Conservation (phyloP, 345 rosid genomes). For the Boechera retrofracta region DNA sequence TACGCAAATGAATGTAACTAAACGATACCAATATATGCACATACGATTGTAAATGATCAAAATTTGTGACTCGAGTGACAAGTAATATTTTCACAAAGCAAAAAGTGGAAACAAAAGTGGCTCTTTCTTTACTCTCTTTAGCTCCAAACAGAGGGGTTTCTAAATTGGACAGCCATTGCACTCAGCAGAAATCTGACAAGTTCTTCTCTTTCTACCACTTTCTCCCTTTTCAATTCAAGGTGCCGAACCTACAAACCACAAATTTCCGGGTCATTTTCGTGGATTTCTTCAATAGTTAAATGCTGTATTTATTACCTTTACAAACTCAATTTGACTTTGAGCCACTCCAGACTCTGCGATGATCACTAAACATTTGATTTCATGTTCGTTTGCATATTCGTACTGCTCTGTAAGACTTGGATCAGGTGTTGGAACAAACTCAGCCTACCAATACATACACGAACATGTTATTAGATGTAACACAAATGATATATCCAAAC, state of each 20-base stretch:
- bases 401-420: slow-evolving; percentile 98
- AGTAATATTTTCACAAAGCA: not conserved
- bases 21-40: slow-evolving; percentile 2
- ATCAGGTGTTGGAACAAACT: slow-evolving; percentile 83
- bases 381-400: slow-evolving; percentile 93
- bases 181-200: slow-evolving; percentile 73
- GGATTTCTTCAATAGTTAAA: not conserved
- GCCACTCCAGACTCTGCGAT: slow-evolving; percentile 76
- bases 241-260: slow-evolving; percentile 67
- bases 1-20: not conserved
- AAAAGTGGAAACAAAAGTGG: slow-evolving; percentile 13
- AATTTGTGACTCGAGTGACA: slow-evolving; percentile 15
- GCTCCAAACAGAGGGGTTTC: slow-evolving; percentile 77
- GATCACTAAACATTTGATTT: slow-evolving; percentile 84
- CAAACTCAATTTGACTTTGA: slow-evolving; percentile 58
- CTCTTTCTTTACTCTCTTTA: slow-evolving; percentile 38
- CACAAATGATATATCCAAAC: slow-evolving; percentile 9
- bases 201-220: slow-evolving; percentile 67
- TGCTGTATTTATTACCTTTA: slow-evolving; percentile 60
- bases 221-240: slow-evolving; percentile 81
- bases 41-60: slow-evolving; percentile 5
- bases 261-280: not conserved
- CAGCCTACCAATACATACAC: slow-evolving; percentile 61
- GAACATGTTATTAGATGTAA: slow-evolving; percentile 36
- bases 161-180: slow-evolving; percentile 73